Conservation (phyloP, 1,284 basidiomycete genomes). For the Sparassis latifolia region DNA sequence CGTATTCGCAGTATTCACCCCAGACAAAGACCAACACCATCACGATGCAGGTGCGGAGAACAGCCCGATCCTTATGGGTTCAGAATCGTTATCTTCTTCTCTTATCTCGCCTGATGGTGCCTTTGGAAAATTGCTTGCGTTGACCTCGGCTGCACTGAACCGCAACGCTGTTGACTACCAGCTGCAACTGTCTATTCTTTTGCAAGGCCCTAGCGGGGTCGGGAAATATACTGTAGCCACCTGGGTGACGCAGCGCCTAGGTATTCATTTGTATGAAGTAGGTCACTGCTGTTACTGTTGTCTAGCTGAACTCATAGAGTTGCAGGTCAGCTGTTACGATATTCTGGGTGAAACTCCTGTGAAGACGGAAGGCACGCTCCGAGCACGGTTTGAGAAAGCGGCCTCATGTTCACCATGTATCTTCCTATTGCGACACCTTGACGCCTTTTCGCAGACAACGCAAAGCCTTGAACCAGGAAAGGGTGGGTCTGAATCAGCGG, state of each 20-base stretch:
- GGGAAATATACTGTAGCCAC: conserved; percentile 65
- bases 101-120: conserved; percentile 29
- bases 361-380: conserved; percentile 75
- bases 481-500: conserved; percentile 33
- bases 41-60: background rate
- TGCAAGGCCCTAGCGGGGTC: conserved; percentile 69
- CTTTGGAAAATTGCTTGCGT: conserved; percentile 36
- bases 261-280: conserved; percentile 81
- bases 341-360: conserved; percentile 76
- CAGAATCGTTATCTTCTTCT: background rate
- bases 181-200: conserved; percentile 58
- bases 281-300: conserved; percentile 9
- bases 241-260: conserved; percentile 57
- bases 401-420: conserved; percentile 81
- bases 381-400: conserved; percentile 77
- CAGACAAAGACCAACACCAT: background rate
- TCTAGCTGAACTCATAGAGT: background rate
- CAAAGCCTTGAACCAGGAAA: conserved; percentile 64
- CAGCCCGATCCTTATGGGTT: background rate
- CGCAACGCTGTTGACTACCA: conserved; percentile 51
- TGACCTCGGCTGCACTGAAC: conserved; percentile 52
- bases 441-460: conserved; percentile 74
- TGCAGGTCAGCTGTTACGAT: conserved; percentile 82
- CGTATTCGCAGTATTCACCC: conserved; percentile 7
- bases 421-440: conserved; percentile 77